Percentiles rank a stretch among this genome's conserved stretches.
Conservation (phyloP, 106 monocot genomes). For the Ottelia alismoides region DNA sequence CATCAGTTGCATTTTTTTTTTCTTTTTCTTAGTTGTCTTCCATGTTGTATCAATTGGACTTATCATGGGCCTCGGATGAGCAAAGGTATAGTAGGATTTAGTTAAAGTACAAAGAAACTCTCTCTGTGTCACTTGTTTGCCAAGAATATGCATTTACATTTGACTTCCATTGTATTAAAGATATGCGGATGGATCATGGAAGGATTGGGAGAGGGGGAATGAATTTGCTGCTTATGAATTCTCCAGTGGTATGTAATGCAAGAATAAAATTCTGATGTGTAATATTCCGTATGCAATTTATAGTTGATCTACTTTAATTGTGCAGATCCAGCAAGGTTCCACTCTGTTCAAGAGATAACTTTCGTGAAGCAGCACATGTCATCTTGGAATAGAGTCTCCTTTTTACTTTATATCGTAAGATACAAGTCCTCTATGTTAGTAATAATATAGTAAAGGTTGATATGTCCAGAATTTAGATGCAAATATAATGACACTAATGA, state of each 20-base stretch:
- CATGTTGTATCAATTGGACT: slow-evolving; percentile 7
- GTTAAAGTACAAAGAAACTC: too few relatives aligned
- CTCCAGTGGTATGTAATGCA: slow-evolving; percentile 9
- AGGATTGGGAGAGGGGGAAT: slow-evolving; percentile 22
- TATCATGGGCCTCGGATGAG: slow-evolving; percentile 15
- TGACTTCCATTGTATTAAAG: slow-evolving; percentile 6
- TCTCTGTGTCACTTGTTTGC: too few relatives aligned
- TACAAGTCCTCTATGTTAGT: too few relatives aligned
- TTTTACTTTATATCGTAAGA: slow-evolving; percentile 13
- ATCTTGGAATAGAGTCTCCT: slow-evolving; percentile 6
- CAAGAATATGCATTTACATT: too few relatives aligned
- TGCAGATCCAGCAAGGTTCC: slow-evolving; percentile 12
- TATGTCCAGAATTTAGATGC: too few relatives aligned
- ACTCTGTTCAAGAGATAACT: slow-evolving; percentile 8
- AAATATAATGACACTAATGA: too few relatives aligned
- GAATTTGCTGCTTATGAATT: slow-evolving; percentile 11
- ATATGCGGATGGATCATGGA: slow-evolving; percentile 24
- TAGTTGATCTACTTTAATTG: background rate
- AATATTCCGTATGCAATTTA: background rate
- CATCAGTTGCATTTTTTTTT: slow-evolving; percentile 25
- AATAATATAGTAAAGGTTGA: too few relatives aligned
- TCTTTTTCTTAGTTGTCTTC: slow-evolving; percentile 20
- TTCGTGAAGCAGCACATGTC: slow-evolving; percentile 13
- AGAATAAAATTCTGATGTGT: background rate
- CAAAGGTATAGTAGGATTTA: slow-evolving; percentile 15